Conservation (phyloP, 164 flowering plant species). For the Brasenia schreberi region DNA sequence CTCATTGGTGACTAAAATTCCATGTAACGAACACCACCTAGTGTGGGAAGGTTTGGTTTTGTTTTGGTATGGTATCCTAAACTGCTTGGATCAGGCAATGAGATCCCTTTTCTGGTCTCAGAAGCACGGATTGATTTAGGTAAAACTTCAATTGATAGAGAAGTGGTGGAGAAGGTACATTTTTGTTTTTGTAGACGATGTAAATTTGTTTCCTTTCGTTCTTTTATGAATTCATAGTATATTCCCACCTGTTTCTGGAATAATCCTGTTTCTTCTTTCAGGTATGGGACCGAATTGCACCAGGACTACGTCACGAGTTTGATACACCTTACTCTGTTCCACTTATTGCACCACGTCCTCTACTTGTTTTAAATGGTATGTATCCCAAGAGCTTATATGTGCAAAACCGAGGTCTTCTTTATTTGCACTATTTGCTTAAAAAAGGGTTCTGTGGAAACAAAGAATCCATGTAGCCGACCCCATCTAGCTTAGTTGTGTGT, state of each 20-base stretch:
- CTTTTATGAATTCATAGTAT: not conserved
- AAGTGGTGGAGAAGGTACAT: conserved; percentile 87
- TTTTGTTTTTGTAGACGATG: not conserved
- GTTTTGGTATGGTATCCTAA: too few relatives aligned
- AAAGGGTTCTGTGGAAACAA: too few relatives aligned
- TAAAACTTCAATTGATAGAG: conserved; percentile 60
- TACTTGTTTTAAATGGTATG: conserved; percentile 76
- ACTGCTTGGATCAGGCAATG: not conserved
- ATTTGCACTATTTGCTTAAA: too few relatives aligned
- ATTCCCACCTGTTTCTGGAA: not conserved
- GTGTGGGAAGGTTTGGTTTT: too few relatives aligned
- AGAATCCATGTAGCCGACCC: too few relatives aligned
- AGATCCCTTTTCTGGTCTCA: conserved; percentile 19
- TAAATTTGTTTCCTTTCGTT: not conserved
- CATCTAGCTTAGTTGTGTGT: too few relatives aligned
- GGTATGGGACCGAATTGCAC: conserved; percentile 93
- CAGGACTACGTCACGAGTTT: conserved; percentile 66
- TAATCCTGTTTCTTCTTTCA: conserved; percentile 11
- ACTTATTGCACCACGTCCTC: conserved; percentile 79
- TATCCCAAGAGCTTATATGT: too few relatives aligned
- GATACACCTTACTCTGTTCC: conserved; percentile 77
- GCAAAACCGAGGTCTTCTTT: too few relatives aligned
- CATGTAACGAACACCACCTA: too few relatives aligned
- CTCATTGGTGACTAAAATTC: too few relatives aligned
- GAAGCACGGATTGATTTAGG: conserved; percentile 62